Base-by-base conservation (phyloP, 2,329 filamentous ascomycete genomes). In the Triangularia verruculosa region DNA sequence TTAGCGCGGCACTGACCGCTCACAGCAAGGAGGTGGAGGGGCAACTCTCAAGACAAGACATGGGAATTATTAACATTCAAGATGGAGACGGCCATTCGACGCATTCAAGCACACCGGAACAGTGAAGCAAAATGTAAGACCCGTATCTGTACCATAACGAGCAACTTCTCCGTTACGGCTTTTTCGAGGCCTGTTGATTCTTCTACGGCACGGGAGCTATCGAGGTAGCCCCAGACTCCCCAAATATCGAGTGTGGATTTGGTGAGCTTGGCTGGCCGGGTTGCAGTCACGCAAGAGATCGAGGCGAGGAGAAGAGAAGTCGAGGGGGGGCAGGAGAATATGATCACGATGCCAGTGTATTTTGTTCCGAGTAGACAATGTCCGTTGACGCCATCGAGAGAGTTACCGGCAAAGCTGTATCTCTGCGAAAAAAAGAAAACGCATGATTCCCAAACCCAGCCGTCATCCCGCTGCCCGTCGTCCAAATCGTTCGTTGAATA, bases 141-240 rank as follows among this genome's bases (percentile, higher is more conserved):
- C 83, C 83, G 85, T 87, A 87, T 87, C 85, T 87, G 85, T 87
- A 84, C 85, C 79, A 79, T 83, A 78, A 78, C 78, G 79, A 77
- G 76, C 70, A 70, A 73, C 83, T 86, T 76, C 75, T 77, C 74
- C 78, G 79, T 78, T 80, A 84, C 83, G 75, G 84, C 83, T 87
- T 86, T 86, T 85, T 81, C 78, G 80, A 82, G 82, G 83, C 79
- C 83, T 80, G 43, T 65, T 64, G 62, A 32, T 84, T 73, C 74
- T 84, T 87, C 80, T 86, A 77, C 84, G 84, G 84, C 84, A 78
- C 68, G 81, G 78, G 79, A 77, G 74, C 83, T 82, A 84, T 85
- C 83, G 70, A 72, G 66, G 82, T 83, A 85, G 81, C 74, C 78
- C 78, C 82, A 82, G 80, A 80, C 78, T 83, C 79, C 82, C 78